A percentile compares a stretch with the other conserved stretches of the same genome.
phyloP scores from a whole-genome alignment of 352 stramenopile species.

The Saprolegnia parasitica region DNA sequence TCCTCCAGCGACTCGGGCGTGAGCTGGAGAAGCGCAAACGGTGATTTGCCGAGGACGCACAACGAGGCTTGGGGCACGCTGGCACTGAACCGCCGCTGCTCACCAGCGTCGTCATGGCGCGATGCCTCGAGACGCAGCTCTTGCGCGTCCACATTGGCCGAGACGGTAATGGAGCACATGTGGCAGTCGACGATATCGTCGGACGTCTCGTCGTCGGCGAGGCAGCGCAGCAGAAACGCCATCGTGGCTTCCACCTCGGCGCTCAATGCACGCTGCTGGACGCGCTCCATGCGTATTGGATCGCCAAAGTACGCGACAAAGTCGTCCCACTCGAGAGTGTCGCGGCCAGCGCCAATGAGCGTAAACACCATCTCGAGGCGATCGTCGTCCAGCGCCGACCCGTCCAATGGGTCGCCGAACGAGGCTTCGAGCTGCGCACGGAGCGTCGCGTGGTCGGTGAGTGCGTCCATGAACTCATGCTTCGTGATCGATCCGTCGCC shows the following conservation, averaged over 20 bases:
- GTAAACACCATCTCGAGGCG: neutral
- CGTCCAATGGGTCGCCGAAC: neutral
- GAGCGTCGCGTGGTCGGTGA: neutral
- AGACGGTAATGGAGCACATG: neutral
- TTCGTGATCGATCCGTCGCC: neutral
- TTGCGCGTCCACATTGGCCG: neutral
- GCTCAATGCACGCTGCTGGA: neutral
- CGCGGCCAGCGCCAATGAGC: neutral
- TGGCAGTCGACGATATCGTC: neutral
- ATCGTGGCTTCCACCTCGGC: neutral
- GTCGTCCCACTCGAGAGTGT: neutral
- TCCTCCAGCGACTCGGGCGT: neutral
- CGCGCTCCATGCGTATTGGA: neutral
- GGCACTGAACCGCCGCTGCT: neutral
- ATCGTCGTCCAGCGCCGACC: neutral
- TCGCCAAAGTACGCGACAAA: conserved; percentile 9
- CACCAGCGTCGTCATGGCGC: neutral
- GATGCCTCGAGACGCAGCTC: neutral
- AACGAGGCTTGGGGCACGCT: neutral
- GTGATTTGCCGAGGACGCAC: neutral
- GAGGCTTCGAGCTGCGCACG: neutral
- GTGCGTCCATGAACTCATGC: neutral
- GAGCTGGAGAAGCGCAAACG: conserved; percentile 3
- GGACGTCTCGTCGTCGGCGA: neutral
- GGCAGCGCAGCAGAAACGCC: conserved; percentile 1